Conservation (phyloP, 495 filamentous ascomycete species). For the Rostrohypoxylon terebratum region DNA sequence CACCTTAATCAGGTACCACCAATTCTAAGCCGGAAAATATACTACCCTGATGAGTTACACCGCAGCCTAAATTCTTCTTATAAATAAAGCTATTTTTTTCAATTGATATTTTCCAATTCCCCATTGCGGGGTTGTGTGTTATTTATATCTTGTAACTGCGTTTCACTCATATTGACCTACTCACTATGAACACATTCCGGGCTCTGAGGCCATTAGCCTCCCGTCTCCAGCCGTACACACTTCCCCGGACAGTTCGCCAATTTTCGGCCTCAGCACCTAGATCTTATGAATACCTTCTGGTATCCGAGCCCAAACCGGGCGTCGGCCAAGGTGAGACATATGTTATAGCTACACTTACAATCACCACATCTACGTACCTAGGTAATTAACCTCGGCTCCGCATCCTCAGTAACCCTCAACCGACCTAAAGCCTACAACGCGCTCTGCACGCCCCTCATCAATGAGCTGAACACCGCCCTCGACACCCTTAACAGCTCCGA, state of each 20-base stretch:
- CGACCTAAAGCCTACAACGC: slow-evolving; percentile 96
- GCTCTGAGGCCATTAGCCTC: slow-evolving; percentile 69
- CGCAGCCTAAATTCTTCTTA: neutral
- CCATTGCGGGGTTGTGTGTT: slow-evolving; percentile 13
- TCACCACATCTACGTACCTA: slow-evolving; percentile 1
- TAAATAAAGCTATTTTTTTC: slow-evolving; percentile 6
- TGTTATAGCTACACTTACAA: neutral
- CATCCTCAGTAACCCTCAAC: slow-evolving; percentile 83
- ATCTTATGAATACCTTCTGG: slow-evolving; percentile 83
- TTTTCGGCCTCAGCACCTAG: slow-evolving; percentile 68
- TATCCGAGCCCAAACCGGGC: slow-evolving; percentile 84
- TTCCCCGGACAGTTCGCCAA: slow-evolving; percentile 61
- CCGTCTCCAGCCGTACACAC: slow-evolving; percentile 64
- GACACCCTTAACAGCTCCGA: slow-evolving; percentile 75
- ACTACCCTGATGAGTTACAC: neutral
- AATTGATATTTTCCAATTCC: slow-evolving; percentile 12
- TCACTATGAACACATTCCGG: slow-evolving; percentile 67
- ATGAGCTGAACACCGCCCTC: slow-evolving; percentile 88
- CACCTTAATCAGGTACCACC: neutral
- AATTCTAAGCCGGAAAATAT: neutral
- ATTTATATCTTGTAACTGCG: neutral
- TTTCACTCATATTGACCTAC: slow-evolving; percentile 16
- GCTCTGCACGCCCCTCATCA: slow-evolving; percentile 86
- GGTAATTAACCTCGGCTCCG: slow-evolving; percentile 22
- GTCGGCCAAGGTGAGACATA: slow-evolving; percentile 80